Conservation (phyloP, 2,329 filamentous ascomycete genomes). For the Fusarium nelsonii region DNA sequence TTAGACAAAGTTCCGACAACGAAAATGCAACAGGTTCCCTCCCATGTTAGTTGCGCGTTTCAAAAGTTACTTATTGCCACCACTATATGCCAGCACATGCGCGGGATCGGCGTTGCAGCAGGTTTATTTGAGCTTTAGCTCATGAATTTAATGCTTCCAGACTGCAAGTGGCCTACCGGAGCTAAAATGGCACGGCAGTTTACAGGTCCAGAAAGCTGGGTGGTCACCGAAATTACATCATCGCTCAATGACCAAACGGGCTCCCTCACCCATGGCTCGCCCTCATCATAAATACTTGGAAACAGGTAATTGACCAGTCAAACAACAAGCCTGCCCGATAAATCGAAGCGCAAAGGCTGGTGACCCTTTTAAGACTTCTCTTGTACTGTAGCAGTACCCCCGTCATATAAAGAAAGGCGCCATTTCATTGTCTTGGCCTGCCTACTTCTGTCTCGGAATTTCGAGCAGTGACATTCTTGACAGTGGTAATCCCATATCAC, state of each 20-base stretch:
- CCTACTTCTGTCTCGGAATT: conserved; percentile 27
- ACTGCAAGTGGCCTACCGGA: background rate
- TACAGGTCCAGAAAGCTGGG: conserved; percentile 32
- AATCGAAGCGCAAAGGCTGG: conserved; percentile 5
- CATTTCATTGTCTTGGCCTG: conserved; percentile 21
- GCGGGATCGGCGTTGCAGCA: conserved; percentile 31
- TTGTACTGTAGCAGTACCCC: background rate
- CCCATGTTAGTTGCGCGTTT: conserved; percentile 25
- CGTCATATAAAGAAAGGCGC: conserved; percentile 16
- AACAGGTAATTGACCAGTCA: conserved; percentile 40
- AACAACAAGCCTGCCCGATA: background rate
- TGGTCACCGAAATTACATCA: conserved; percentile 46
- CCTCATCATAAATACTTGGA: conserved; percentile 36
- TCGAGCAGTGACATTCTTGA: conserved; percentile 22
- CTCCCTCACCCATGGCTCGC: conserved; percentile 37
- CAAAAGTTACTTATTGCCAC: conserved; percentile 32
- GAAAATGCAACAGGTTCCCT: conserved; percentile 26
- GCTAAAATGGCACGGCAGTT: conserved; percentile 6
- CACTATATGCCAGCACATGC: conserved; percentile 30
- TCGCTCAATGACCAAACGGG: conserved; percentile 29
- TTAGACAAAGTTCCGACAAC: background rate
- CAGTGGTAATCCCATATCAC: conserved; percentile 4
- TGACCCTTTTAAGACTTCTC: conserved; percentile 5
- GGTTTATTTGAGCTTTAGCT: conserved; percentile 18
- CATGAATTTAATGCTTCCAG: conserved; percentile 16